A percentile compares a stretch with the other conserved stretches of the same genome.
These are phyloP conservation scores for Atkinsonella texensis DNA, from an alignment of 2,329 filamentous ascomycete species.

Conservation along the genomic window DNA sequence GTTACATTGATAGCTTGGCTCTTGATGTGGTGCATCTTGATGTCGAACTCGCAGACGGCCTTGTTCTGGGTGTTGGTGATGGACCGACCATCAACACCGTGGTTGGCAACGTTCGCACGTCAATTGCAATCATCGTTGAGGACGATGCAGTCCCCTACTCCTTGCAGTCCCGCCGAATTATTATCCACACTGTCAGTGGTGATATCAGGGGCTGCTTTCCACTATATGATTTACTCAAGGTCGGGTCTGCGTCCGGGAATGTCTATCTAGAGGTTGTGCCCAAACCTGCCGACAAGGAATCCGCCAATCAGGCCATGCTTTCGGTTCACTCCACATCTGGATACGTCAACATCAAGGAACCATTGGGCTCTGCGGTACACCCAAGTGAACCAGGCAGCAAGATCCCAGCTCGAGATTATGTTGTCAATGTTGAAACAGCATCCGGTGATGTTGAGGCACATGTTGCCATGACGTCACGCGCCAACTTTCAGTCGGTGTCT, in stretches of 20 bases:
- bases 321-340: conserved; percentile 32
- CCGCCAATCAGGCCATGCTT: conserved; percentile 27
- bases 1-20: conserved; percentile 24
- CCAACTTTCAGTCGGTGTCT: conserved; percentile 26
- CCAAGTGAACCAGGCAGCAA: conserved; percentile 10
- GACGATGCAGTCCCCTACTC: conserved; percentile 22
- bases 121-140: conserved; percentile 15
- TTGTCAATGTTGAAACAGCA: conserved; percentile 28
- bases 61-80: conserved; percentile 22
- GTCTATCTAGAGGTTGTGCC: conserved; percentile 29
- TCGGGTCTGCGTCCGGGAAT: conserved; percentile 32
- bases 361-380: conserved; percentile 18
- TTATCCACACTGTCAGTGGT: conserved; percentile 30
- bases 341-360: conserved; percentile 27
- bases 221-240: conserved; percentile 34
- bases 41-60: conserved; percentile 27
- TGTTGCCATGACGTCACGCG: conserved; percentile 26
- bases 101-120: conserved; percentile 22
- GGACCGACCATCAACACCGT: conserved; percentile 22
- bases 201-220: conserved; percentile 36
- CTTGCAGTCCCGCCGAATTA: conserved; percentile 30
- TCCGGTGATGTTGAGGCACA: conserved; percentile 31
- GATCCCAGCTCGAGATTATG: conserved; percentile 35
- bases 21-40: conserved; percentile 27
- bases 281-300: conserved; percentile 22